Evolutionary conservation across 73 alveolate species (phyloP).

Genomic region (Effrenium voratum): DNA sequence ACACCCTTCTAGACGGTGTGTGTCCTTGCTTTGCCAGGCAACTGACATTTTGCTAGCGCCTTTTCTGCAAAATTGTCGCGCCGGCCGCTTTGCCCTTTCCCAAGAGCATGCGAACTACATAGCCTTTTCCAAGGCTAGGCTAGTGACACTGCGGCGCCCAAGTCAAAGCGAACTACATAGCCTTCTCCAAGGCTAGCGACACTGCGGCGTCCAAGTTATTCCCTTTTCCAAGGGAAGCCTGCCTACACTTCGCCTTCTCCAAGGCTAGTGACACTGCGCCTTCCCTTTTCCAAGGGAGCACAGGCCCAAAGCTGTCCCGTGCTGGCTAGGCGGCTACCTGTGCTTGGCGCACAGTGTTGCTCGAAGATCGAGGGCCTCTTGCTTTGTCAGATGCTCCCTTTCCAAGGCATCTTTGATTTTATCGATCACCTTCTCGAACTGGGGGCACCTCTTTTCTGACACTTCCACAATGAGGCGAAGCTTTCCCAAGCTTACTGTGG

Average conservation of each 20-base stretch:
- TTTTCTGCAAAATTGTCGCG: too few species aligned
- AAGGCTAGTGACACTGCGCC: too few species aligned
- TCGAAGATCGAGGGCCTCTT: neutral
- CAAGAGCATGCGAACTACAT: neutral
- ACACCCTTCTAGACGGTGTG: too few species aligned
- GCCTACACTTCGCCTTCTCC: neutral
- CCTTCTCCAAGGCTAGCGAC: neutral
- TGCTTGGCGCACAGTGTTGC: neutral
- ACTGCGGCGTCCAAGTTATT: too few species aligned
- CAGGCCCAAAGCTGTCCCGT: neutral
- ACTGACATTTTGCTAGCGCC: too few species aligned
- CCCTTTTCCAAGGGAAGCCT: neutral
- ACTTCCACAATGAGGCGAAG: neutral
- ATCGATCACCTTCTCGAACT: neutral
- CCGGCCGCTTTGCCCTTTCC: too few species aligned
- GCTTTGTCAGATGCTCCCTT: neutral
- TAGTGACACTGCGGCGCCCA: neutral
- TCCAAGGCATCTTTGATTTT: neutral
- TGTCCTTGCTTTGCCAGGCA: too few species aligned
- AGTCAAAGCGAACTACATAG: neutral
- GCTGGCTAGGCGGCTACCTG: neutral
- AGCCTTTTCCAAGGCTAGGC: neutral
- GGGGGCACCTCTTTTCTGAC: neutral
- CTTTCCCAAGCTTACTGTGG: neutral
- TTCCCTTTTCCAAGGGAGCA: neutral